A percentile compares a stretch with the other conserved stretches of the same genome.
phyloP scores from a whole-genome alignment of 139 green algal species.

The Chlorella sp. region DNA sequence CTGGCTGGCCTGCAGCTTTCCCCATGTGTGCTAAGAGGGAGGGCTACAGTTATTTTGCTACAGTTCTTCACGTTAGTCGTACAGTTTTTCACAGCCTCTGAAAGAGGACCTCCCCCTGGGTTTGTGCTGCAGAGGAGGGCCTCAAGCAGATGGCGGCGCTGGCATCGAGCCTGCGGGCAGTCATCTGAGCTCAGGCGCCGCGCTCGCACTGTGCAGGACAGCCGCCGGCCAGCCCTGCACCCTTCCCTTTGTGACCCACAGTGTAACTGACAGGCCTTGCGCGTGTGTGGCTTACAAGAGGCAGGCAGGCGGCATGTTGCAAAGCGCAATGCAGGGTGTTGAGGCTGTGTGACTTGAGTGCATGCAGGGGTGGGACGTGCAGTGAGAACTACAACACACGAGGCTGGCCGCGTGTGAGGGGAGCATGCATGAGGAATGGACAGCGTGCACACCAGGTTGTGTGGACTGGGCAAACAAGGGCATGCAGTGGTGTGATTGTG shows the following conservation, averaged over 20 bases:
- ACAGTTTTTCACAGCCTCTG: no score
- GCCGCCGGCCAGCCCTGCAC: background rate
- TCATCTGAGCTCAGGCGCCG: slow-evolving; percentile 10
- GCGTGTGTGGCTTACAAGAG: background rate
- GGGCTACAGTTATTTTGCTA: background rate
- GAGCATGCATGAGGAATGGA: background rate
- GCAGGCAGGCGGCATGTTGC: background rate
- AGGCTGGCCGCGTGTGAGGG: no score
- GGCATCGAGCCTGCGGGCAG: slow-evolving; percentile 58
- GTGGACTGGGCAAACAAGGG: no score
- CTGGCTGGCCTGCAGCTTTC: background rate
- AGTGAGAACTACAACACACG: no score
- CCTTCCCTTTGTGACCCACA: background rate
- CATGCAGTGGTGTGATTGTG: background rate
- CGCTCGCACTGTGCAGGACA: background rate
- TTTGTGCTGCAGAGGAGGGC: slow-evolving; percentile 60
- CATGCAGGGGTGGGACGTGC: no score
- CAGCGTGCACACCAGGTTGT: background rate
- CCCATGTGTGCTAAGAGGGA: background rate
- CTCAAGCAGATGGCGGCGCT: slow-evolving; percentile 69
- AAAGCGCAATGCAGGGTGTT: background rate
- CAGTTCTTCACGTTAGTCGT: background rate
- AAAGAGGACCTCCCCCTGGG: no score
- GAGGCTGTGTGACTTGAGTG: background rate
- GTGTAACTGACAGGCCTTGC: background rate